phyloP scores from a whole-genome alignment of 805 yeast species.

The Starmerella scarabaei region DNA sequence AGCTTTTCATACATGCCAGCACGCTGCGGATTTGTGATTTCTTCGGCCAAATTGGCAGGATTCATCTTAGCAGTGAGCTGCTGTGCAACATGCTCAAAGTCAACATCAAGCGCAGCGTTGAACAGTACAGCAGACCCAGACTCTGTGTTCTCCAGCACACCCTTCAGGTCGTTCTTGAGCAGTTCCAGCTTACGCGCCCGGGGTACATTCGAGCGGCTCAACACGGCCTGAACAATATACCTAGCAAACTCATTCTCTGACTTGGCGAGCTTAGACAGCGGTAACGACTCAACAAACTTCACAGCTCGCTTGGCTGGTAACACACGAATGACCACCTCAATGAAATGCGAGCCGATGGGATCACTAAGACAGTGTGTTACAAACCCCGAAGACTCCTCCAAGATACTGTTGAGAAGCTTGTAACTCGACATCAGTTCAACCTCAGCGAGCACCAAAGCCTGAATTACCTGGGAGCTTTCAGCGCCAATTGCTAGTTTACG shows the following conservation, averaged over 20 bases:
- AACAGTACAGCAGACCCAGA: neutral
- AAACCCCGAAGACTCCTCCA: conserved; percentile 41
- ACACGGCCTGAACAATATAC: conserved; percentile 58
- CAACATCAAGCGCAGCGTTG: conserved; percentile 7
- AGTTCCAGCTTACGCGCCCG: conserved; percentile 8
- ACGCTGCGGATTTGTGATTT: conserved; percentile 12
- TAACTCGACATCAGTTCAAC: conserved; percentile 10
- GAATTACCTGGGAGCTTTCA: conserved; percentile 71
- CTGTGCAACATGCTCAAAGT: conserved; percentile 19
- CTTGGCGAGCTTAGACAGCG: conserved; percentile 59
- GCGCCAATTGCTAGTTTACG: conserved; percentile 69
- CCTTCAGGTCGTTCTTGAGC: conserved; percentile 4
- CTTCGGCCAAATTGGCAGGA: conserved; percentile 11
- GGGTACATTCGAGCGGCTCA: conserved; percentile 29
- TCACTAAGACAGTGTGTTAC: conserved; percentile 75
- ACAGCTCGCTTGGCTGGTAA: conserved; percentile 58
- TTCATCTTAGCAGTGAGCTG: conserved; percentile 16
- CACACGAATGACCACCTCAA: conserved; percentile 55
- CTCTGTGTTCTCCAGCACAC: neutral
- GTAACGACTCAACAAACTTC: conserved; percentile 50
- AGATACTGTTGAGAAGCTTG: conserved; percentile 7
- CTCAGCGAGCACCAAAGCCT: conserved; percentile 15
- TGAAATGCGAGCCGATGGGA: conserved; percentile 86
- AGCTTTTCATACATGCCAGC: conserved; percentile 49
- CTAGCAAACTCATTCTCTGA: conserved; percentile 60